phyloP scores from a whole-genome alignment of 1,139 yeast species.

The Scheffersomyces illinoinensis region DNA sequence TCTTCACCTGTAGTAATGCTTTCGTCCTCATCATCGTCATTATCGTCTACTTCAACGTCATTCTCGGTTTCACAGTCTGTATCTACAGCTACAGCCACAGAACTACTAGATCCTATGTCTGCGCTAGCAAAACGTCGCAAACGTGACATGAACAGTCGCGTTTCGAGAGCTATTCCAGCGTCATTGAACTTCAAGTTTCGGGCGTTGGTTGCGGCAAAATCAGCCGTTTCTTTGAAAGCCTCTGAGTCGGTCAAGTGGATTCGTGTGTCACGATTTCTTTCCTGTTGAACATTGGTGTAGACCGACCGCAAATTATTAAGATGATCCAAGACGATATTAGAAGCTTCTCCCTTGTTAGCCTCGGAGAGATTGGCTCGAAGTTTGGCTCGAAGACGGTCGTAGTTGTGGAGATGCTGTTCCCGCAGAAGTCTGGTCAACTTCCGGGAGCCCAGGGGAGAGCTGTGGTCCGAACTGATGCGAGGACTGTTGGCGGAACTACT shows the following conservation, averaged over 20 bases:
- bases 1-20: constrained; percentile 17
- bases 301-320: constrained; percentile 30
- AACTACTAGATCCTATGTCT: constrained; percentile 15
- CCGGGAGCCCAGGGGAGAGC: not conserved
- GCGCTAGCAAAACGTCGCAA: constrained; percentile 39
- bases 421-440: constrained; percentile 12
- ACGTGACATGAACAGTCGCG: constrained; percentile 46
- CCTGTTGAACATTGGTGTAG: constrained; percentile 30
- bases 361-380: constrained; percentile 23
- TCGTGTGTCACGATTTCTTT: constrained; percentile 25
- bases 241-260: constrained; percentile 39
- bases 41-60: constrained; percentile 9
- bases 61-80: constrained; percentile 10
- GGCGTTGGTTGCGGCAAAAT: constrained; percentile 52
- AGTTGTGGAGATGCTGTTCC: constrained; percentile 22
- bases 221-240: constrained; percentile 40
- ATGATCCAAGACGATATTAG: constrained; percentile 24
- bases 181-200: constrained; percentile 58
- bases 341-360: constrained; percentile 39
- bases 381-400: constrained; percentile 25
- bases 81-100: constrained; percentile 15
- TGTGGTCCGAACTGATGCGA: not conserved
- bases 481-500: not conserved
- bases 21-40: constrained; percentile 15
- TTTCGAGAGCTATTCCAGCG: constrained; percentile 48